These are phyloP conservation scores for Tricholoma hemisulphureum DNA, from an alignment of 768 basidiomycete genomes.

Conservation along the genomic window DNA sequence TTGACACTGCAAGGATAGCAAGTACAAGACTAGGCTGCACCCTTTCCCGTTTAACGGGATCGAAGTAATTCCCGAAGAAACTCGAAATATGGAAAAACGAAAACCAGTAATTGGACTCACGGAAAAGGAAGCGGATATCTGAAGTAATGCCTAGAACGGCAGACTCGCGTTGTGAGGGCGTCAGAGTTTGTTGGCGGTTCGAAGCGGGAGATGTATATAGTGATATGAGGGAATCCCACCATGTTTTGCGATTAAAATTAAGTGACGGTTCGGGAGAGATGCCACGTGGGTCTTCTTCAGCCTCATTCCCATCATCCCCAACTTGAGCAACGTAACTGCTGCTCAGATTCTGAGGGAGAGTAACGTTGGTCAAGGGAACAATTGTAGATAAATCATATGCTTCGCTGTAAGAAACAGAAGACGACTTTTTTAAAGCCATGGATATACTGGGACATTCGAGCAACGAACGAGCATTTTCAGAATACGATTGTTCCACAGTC, in stretches of 20 bases:
- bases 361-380: conserved; percentile 10
- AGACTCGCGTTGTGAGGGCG: conserved; percentile 43
- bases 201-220: conserved; percentile 46
- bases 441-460: background rate
- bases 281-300: conserved; percentile 17
- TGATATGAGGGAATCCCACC: conserved; percentile 73
- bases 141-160: conserved; percentile 45
- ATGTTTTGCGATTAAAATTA: conserved; percentile 66
- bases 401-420: conserved; percentile 5
- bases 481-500: background rate
- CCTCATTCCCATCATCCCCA: conserved; percentile 20
- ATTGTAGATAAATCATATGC: conserved; percentile 20
- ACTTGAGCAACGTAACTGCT: conserved; percentile 18
- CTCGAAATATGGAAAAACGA: conserved; percentile 71
- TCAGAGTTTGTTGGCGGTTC: conserved; percentile 32
- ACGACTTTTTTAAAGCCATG: conserved; percentile 2
- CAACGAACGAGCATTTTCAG: background rate
- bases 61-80: conserved; percentile 59
- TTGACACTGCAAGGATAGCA: conserved; percentile 62
- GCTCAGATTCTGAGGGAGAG: background rate
- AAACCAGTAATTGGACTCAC: conserved; percentile 66
- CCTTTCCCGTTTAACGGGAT: conserved; percentile 49
- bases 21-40: conserved; percentile 71
- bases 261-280: conserved; percentile 61
- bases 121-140: conserved; percentile 66